phyloP scores from a whole-genome alignment of 1,284 basidiomycete species.

The Cutaneotrichosporon sp. region DNA sequence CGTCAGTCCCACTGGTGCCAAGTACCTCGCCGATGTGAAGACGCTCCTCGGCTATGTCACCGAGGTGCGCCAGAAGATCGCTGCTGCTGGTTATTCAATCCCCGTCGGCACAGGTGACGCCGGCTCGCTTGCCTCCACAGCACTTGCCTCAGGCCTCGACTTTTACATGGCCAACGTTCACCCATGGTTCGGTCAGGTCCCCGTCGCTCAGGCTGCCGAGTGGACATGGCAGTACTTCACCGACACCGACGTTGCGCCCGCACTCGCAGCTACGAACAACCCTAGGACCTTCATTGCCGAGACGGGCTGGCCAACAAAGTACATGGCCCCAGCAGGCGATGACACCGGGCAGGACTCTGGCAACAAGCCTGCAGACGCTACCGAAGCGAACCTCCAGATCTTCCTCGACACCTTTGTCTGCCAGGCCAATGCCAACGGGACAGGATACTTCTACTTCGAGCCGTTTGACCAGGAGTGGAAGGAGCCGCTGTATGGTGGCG shows the following conservation, averaged over 20 bases:
- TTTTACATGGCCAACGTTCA: conserved; percentile 67
- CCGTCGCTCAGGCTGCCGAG: conserved; percentile 62
- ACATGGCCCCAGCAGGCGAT: conserved; percentile 33
- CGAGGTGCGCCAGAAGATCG: conserved; percentile 56
- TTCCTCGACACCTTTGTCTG: conserved; percentile 86
- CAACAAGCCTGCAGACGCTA: conserved; percentile 34
- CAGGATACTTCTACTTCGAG: conserved; percentile 68
- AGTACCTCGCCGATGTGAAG: conserved; percentile 42
- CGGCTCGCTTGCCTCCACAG: conserved; percentile 72
- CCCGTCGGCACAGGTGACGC: conserved; percentile 87
- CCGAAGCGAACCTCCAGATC: conserved; percentile 17
- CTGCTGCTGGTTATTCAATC: conserved; percentile 55
- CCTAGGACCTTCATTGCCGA: conserved; percentile 81
- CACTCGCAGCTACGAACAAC: conserved; percentile 54
- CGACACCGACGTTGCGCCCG: conserved; percentile 55
- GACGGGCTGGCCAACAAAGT: conserved; percentile 77
- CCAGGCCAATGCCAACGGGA: conserved; percentile 71
- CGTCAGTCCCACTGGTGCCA: conserved; percentile 23
- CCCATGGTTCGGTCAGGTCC: conserved; percentile 59
- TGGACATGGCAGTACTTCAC: conserved; percentile 63
- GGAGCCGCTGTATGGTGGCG: conserved; percentile 60
- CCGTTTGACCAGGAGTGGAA: conserved; percentile 86
- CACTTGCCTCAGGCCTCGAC: conserved; percentile 65
- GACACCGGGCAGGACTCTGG: conserved; percentile 68
- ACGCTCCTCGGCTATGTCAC: conserved; percentile 62